Base-by-base conservation (phyloP, 2,329 filamentous ascomycete genomes). In the Stagonosporopsis vannaccii region DNA sequence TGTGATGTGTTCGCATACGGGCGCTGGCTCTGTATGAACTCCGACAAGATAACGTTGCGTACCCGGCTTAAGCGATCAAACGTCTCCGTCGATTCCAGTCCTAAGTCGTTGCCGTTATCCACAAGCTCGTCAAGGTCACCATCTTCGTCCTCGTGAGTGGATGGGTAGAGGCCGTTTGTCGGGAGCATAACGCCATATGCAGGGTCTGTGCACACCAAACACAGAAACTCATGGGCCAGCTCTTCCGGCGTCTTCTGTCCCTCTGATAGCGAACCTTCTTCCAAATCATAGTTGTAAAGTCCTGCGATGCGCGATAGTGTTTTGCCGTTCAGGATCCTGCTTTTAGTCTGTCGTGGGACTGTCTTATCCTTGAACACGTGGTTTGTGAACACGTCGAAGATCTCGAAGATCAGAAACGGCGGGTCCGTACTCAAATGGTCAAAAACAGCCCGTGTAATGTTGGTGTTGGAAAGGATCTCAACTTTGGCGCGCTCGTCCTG, bases 1-100 rank as follows among this genome's bases (percentile, higher is more conserved):
- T 99, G 93, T 58, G 89, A 85, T 30, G 86, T 82, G 75, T 87
- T 92, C 26, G 90, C 88, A 82, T 96, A 94, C 6, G 95, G 94
- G 6, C 91, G 88, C 50, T 99, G 82, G 39, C 84, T 89, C 61
- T 90, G 87, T 1, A 91, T 82, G 62, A 98, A 92, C 32, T 91
- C 87, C 13, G 91, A 88, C 3, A 99, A 78, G 0, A 87, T 88
- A 28, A 86, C 84, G 71, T 98, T 98, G 55, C 90, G 88, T 4
- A 97, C 86, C 15, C 89, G 88, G 6, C 92, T 80, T 1, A 87
- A 84, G 11, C 86, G 87, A 63, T 90, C 86, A 66, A 90, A 87
- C 78, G 89, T 89, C 5, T 87, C 83, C 8, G 90, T 81, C 30
- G 83, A 87, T 61, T 92, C 90, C 8, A 93, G 78, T 0, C 87